These are phyloP conservation scores for Remersonia thermophila DNA, from an alignment of 2,329 filamentous ascomycete species.

Conservation along the genomic window DNA sequence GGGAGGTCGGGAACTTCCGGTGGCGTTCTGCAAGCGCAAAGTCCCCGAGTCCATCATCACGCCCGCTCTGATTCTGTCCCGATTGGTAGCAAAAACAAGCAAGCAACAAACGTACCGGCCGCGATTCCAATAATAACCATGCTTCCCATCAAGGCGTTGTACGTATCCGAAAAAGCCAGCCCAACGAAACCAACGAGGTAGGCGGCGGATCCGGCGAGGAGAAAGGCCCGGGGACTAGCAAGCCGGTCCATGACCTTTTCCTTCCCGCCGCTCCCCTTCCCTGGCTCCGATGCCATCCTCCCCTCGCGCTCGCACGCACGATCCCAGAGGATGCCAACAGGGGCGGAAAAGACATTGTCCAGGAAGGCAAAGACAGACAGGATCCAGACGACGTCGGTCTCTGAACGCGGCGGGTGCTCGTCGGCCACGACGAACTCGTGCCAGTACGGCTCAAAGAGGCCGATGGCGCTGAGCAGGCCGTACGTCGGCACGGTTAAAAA, in stretches of 20 bases:
- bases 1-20: too few relatives aligned
- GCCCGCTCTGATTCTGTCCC: too few relatives aligned
- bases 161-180: constrained; percentile 18
- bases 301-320: too few relatives aligned
- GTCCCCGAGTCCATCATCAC: too few relatives aligned
- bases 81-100: neutral
- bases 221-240: too few relatives aligned
- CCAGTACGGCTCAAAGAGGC: constrained; percentile 22
- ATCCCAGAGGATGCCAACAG: constrained; percentile 15
- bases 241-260: too few relatives aligned
- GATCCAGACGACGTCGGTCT: constrained; percentile 19
- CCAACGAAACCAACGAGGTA: constrained; percentile 19
- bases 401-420: constrained; percentile 4
- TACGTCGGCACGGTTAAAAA: constrained; percentile 18
- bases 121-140: constrained; percentile 19
- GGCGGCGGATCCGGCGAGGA: too few relatives aligned
- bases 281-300: too few relatives aligned
- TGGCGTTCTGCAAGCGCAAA: too few relatives aligned
- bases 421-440: constrained; percentile 17
- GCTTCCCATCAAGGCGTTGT: constrained; percentile 20
- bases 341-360: constrained; percentile 16
- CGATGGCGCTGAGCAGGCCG: constrained; percentile 20
- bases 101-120: constrained; percentile 13
- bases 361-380: constrained; percentile 20
- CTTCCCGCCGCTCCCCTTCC: too few relatives aligned